Percentiles rank a stretch among this genome's conserved stretches.
Conservation (phyloP, 1,284 basidiomycete genomes). For the Chondrostereum purpureum region DNA sequence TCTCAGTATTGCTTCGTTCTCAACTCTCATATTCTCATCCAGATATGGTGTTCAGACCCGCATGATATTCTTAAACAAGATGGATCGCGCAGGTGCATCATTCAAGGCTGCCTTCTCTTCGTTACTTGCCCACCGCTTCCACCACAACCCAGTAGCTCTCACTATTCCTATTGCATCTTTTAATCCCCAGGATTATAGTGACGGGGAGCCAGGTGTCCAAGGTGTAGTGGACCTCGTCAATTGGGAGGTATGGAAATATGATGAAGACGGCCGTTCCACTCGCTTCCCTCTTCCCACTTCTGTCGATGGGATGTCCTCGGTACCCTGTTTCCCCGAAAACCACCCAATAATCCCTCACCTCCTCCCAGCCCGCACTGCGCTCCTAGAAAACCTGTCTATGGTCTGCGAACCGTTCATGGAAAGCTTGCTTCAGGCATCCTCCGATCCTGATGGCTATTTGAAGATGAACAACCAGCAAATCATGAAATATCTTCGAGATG, state of each 20-base stretch:
- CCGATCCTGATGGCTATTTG: constrained; percentile 57
- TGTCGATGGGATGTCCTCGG: constrained; percentile 33
- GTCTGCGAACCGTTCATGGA: constrained; percentile 78
- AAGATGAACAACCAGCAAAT: constrained; percentile 44
- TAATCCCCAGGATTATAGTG: constrained; percentile 52
- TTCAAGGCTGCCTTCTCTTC: constrained; percentile 66
- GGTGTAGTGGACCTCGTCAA: constrained; percentile 76
- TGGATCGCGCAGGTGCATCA: constrained; percentile 80
- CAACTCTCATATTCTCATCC: constrained; percentile 7
- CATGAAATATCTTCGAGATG: constrained; percentile 58
- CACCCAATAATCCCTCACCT: constrained; percentile 68
- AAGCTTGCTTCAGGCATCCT: constrained; percentile 49
- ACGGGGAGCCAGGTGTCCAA: constrained; percentile 69
- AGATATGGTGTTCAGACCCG: constrained; percentile 76
- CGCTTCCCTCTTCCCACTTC: constrained; percentile 48
- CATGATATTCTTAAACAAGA: constrained; percentile 83
- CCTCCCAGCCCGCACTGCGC: constrained; percentile 55
- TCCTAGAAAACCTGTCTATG: constrained; percentile 77
- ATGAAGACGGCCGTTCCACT: constrained; percentile 36
- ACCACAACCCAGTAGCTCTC: constrained; percentile 68
- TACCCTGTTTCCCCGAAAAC: constrained; percentile 36
- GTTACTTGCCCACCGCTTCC: constrained; percentile 66
- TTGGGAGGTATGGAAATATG: constrained; percentile 77
- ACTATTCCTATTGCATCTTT: constrained; percentile 76
- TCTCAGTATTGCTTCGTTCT: not conserved